Conservation (phyloP, 768 basidiomycete species). For the Calocera viscosa region DNA sequence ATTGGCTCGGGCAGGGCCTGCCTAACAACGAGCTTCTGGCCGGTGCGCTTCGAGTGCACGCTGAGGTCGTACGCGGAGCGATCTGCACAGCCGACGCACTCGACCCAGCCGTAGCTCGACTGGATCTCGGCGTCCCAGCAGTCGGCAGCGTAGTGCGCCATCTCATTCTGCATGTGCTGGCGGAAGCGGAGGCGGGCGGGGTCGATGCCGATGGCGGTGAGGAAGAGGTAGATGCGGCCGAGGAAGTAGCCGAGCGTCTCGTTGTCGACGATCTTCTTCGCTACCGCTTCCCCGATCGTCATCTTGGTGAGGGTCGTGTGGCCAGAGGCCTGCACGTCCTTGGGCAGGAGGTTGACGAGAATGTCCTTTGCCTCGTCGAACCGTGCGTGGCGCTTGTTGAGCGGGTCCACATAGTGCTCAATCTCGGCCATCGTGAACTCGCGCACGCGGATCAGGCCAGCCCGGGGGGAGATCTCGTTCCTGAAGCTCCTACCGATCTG, state of each 20-base stretch:
- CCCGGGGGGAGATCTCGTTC: slow-evolving; percentile 95
- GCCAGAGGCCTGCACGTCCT: slow-evolving; percentile 70
- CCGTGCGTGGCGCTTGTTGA: slow-evolving; percentile 73
- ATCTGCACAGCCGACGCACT: slow-evolving; percentile 98
- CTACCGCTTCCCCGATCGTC: slow-evolving; percentile 81
- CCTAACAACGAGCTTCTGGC: slow-evolving; percentile 72
- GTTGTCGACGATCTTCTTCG: slow-evolving; percentile 78
- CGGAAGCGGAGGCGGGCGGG: slow-evolving; percentile 74
- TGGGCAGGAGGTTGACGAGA: slow-evolving; percentile 63
- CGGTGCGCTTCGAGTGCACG: slow-evolving; percentile 77
- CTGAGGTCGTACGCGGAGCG: slow-evolving; percentile 92
- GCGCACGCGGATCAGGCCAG: slow-evolving; percentile 89
- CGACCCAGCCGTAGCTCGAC: slow-evolving; percentile 88
- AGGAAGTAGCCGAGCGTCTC: slow-evolving; percentile 97
- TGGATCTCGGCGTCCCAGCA: slow-evolving; percentile 99
- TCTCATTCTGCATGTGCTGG: slow-evolving; percentile 98
- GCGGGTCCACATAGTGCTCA: slow-evolving; percentile 95
- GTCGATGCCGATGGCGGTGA: slow-evolving; percentile 83
- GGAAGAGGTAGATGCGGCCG: slow-evolving; percentile 79
- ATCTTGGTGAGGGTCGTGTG: slow-evolving; percentile 49
- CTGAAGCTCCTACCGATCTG: slow-evolving; percentile 94
- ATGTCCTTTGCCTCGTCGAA: slow-evolving; percentile 72
- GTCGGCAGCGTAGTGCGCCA: slow-evolving; percentile 98
- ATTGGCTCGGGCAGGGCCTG: slow-evolving; percentile 77
- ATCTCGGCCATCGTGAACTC: slow-evolving; percentile 99